Conservation (phyloP, 768 basidiomycete species). For the Lentinula boryana region DNA sequence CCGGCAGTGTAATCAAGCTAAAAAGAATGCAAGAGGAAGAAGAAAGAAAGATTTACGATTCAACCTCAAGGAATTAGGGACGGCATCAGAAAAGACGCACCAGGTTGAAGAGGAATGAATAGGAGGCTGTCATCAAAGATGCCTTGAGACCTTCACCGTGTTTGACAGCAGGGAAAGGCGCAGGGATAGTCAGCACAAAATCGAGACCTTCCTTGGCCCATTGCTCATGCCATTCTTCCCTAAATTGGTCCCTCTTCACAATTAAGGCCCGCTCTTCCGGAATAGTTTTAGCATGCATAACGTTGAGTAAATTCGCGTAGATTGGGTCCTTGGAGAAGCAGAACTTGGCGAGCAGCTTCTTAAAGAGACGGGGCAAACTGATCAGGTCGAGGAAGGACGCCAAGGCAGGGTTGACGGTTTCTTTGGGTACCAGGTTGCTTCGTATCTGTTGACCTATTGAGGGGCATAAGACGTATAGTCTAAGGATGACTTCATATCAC, state of each 20-base stretch:
- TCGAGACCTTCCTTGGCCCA: conserved; percentile 49
- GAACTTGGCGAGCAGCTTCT: conserved; percentile 36
- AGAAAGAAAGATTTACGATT: neutral
- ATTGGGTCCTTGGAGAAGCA: conserved; percentile 31
- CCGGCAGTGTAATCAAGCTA: conserved; percentile 53
- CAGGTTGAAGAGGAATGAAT: conserved; percentile 64
- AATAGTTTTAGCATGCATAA: conserved; percentile 42
- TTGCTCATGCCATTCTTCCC: conserved; percentile 39
- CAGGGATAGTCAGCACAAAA: conserved; percentile 57
- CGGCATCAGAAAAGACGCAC: conserved; percentile 28
- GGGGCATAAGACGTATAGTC: neutral
- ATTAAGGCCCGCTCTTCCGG: conserved; percentile 46
- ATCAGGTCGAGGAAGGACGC: conserved; percentile 12
- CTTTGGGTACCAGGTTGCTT: conserved; percentile 24
- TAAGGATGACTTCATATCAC: conserved; percentile 7
- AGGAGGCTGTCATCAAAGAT: conserved; percentile 54
- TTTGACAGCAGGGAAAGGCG: conserved; percentile 55
- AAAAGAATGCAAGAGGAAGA: neutral
- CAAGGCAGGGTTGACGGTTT: conserved; percentile 26
- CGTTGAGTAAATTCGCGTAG: conserved; percentile 26
- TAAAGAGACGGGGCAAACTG: conserved; percentile 23
- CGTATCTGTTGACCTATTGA: conserved; percentile 40
- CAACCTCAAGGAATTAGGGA: neutral
- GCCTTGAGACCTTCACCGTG: conserved; percentile 45
- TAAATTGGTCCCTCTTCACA: conserved; percentile 35